phyloP scores from a whole-genome alignment of 1,139 yeast genomes.

The Nakaseomyces uthaithaninus region DNA sequence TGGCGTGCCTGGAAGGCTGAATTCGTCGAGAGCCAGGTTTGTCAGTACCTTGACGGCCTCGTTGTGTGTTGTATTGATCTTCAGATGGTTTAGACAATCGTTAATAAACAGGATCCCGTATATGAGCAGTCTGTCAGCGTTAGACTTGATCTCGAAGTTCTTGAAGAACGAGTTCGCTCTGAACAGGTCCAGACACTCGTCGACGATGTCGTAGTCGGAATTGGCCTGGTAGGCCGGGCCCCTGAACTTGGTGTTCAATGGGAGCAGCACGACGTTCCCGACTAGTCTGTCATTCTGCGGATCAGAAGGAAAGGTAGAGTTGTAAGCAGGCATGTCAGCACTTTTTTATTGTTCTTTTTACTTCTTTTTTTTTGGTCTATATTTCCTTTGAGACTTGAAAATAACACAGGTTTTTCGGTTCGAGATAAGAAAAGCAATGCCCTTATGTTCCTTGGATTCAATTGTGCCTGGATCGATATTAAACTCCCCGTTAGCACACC shows the following conservation, averaged over 20 bases:
- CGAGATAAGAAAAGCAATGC: no score
- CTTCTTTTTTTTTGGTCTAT: background rate
- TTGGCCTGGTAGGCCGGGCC: constrained; percentile 77
- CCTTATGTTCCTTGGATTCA: no score
- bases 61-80: constrained; percentile 37
- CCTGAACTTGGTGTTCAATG: constrained; percentile 72
- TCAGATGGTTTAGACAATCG: constrained; percentile 67
- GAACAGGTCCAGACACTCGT: constrained; percentile 83
- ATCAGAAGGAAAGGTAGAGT: constrained; percentile 79
- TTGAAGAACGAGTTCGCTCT: constrained; percentile 94
- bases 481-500: no score
- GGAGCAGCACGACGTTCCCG: constrained; percentile 69
- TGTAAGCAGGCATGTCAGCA: constrained; percentile 52
- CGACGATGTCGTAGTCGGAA: constrained; percentile 82
- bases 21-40: constrained; percentile 79
- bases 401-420: no score
- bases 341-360: background rate
- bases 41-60: constrained; percentile 73
- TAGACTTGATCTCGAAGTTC: constrained; percentile 93
- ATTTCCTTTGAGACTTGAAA: background rate
- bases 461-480: no score
- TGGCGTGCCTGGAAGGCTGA: constrained; percentile 89
- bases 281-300: constrained; percentile 43
- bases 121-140: constrained; percentile 88
- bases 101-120: constrained; percentile 90